phyloP scores from a whole-genome alignment of 2,329 filamentous ascomycete genomes.

The Sclerotinia subarctica region DNA sequence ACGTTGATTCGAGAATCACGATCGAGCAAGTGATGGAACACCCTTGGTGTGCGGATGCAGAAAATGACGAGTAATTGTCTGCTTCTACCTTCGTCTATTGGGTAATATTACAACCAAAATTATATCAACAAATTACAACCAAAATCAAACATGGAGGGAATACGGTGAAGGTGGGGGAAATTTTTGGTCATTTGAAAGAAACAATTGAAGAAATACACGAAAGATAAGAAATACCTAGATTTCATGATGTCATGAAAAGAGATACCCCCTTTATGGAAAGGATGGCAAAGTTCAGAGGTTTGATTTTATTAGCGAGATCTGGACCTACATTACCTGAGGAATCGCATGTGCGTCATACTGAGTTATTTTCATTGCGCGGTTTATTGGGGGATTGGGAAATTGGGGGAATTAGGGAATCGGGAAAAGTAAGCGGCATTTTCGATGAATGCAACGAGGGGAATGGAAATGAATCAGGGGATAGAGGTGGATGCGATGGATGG shows the following conservation, averaged over 20 bases:
- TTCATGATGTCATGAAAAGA: slow-evolving; percentile 22
- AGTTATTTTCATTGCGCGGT: slow-evolving; percentile 3
- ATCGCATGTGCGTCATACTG: not conserved
- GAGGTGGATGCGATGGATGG: not conserved
- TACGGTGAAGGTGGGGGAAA: not conserved
- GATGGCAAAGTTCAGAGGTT: slow-evolving; percentile 18
- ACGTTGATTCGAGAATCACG: slow-evolving; percentile 77
- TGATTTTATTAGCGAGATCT: slow-evolving; percentile 17
- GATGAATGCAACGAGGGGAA: not conserved
- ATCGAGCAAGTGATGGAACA: slow-evolving; percentile 87
- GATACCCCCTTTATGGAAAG: slow-evolving; percentile 21
- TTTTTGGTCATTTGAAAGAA: slow-evolving; percentile 1
- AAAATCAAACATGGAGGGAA: not conserved
- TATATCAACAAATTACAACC: not conserved
- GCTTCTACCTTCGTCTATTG: slow-evolving; percentile 25
- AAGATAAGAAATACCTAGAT: slow-evolving; percentile 17
- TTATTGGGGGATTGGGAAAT: not conserved
- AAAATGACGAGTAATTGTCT: slow-evolving; percentile 29
- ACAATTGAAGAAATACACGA: slow-evolving; percentile 1
- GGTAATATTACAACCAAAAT: not conserved
- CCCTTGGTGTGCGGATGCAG: slow-evolving; percentile 58
- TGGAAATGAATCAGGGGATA: not conserved
- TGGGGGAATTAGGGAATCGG: too few species aligned
- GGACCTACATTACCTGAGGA: not conserved
- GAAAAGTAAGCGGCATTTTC: too few species aligned